Percentiles rank a stretch among this genome's conserved stretches.
Evolutionary conservation across 768 basidiomycete species (phyloP).

Genomic region (Chalciporus chontae): DNA sequence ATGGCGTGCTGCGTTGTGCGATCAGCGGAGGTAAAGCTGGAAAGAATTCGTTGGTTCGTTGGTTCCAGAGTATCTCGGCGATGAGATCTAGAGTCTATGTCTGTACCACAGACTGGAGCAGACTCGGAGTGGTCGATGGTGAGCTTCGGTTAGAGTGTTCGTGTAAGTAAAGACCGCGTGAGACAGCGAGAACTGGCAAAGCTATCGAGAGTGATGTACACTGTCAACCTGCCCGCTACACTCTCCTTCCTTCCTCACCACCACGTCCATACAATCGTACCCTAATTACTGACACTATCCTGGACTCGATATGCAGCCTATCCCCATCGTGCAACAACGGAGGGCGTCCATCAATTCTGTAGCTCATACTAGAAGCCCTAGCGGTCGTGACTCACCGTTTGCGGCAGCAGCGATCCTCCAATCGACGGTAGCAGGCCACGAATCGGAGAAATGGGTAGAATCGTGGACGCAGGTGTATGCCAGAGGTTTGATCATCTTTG

Average conservation of each 20-base stretch:
- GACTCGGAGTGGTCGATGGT: neutral
- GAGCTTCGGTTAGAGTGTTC: no score
- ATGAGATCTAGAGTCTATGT: neutral
- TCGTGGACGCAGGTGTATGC: conserved; percentile 56
- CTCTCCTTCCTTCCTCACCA: conserved; percentile 3
- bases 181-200: neutral
- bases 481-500: conserved; percentile 42
- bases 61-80: neutral
- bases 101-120: no score
- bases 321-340: conserved; percentile 12
- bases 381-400: conserved; percentile 17
- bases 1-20: conserved; percentile 8
- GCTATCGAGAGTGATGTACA: conserved; percentile 17
- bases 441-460: conserved; percentile 52
- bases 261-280: neutral
- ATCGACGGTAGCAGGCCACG: conserved; percentile 20
- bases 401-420: conserved; percentile 5
- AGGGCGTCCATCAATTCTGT: conserved; percentile 19
- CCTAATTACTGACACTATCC: neutral
- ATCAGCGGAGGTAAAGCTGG: neutral
- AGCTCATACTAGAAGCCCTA: conserved; percentile 9
- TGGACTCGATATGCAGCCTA: conserved; percentile 11
- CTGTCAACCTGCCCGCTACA: conserved; percentile 2
- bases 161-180: conserved; percentile 17
- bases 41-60: neutral